Conservation (phyloP, 1,284 basidiomycete genomes). For the Irpex rosettiformis region DNA sequence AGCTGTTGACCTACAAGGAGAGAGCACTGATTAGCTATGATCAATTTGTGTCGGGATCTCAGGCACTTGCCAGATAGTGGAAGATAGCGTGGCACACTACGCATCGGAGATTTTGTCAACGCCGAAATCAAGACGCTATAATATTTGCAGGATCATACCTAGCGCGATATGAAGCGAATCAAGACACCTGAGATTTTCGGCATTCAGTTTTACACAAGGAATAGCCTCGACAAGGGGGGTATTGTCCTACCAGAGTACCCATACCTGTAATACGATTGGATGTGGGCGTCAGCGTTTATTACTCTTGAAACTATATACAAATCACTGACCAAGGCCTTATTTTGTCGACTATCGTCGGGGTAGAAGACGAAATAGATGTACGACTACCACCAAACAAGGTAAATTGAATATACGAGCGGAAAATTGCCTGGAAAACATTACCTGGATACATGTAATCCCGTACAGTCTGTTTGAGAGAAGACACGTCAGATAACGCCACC, state of each 20-base stretch:
- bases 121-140: neutral
- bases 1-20: constrained; percentile 7
- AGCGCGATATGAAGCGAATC: constrained; percentile 11
- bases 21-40: neutral
- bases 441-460: constrained; percentile 12
- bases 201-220: too few species aligned
- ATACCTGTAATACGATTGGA: too few species aligned
- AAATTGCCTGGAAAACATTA: neutral
- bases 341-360: constrained; percentile 2
- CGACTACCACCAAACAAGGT: constrained; percentile 1
- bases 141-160: neutral
- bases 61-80: constrained; percentile 11
- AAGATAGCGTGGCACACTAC: constrained; percentile 13
- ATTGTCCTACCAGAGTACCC: constrained; percentile 7
- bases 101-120: neutral
- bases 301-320: neutral
- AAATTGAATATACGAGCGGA: neutral
- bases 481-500: neutral
- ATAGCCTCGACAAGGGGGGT: too few species aligned
- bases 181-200: constrained; percentile 12
- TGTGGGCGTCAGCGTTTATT: too few species aligned
- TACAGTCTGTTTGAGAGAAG: constrained; percentile 7
- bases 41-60: neutral
- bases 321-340: constrained; percentile 10
- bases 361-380: constrained; percentile 14